These are phyloP conservation scores for Pythium brachiatum DNA, from an alignment of 352 stramenopile species.

Conservation along the genomic window DNA sequence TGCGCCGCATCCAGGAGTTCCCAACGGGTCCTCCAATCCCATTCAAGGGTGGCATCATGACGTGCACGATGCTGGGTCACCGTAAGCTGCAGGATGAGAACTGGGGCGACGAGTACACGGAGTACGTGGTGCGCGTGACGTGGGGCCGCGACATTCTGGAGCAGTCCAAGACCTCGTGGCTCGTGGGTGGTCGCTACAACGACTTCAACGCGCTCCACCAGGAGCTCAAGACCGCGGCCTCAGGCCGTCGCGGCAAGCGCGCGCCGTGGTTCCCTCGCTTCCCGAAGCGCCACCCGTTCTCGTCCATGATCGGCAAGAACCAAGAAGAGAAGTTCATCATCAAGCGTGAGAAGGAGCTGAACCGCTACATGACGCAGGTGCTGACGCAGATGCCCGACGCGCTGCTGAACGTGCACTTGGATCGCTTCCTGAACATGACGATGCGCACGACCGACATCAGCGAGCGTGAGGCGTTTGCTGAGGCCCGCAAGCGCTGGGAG, in stretches of 20 bases:
- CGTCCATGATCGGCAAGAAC: constrained; percentile 90
- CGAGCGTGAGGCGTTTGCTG: constrained; percentile 84
- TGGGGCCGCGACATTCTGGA: constrained; percentile 88
- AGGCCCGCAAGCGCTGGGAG: constrained; percentile 85
- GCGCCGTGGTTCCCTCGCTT: constrained; percentile 89
- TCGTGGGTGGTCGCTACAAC: constrained; percentile 87
- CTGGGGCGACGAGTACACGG: constrained; percentile 89
- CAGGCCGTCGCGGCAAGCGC: constrained; percentile 79
- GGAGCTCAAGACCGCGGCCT: constrained; percentile 84
- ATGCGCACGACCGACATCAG: constrained; percentile 85
- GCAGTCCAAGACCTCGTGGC: constrained; percentile 87
- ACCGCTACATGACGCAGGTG: constrained; percentile 90
- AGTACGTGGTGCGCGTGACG: constrained; percentile 86
- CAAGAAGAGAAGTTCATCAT: constrained; percentile 91
- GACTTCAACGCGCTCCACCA: constrained; percentile 90
- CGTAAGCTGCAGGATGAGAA: constrained; percentile 89
- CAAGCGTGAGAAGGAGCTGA: constrained; percentile 89
- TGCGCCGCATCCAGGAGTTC: constrained; percentile 87
- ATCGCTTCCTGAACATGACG: constrained; percentile 88
- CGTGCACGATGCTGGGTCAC: constrained; percentile 86
- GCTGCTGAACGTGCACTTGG: constrained; percentile 86
- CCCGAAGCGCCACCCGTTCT: constrained; percentile 88
- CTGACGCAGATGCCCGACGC: constrained; percentile 89
- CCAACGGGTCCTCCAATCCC: constrained; percentile 86
- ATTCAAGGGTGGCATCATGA: constrained; percentile 89